These are phyloP conservation scores for Boletus rubroflammeus DNA, from an alignment of 768 basidiomycete genomes.

Conservation along the genomic window DNA sequence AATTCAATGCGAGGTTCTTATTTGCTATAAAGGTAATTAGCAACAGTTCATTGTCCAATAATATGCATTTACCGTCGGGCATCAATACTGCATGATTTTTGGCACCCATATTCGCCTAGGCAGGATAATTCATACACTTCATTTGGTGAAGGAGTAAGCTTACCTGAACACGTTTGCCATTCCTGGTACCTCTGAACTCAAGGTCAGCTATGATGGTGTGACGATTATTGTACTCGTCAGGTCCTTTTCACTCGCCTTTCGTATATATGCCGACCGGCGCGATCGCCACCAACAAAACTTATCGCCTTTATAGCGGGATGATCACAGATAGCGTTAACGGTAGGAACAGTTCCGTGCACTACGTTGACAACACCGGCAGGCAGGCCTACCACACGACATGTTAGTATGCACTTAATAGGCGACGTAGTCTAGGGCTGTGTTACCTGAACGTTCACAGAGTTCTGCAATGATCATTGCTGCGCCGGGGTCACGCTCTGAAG, in stretches of 20 bases:
- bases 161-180: conserved; percentile 87
- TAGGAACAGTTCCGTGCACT: conserved; percentile 85
- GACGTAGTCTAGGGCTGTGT: not conserved
- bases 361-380: conserved; percentile 89
- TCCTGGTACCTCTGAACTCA: conserved; percentile 62
- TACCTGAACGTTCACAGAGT: conserved; percentile 81
- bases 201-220: conserved; percentile 2
- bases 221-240: not conserved
- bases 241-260: conserved; percentile 49
- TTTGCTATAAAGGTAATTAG: conserved; percentile 54
- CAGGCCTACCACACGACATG: conserved; percentile 43
- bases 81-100: conserved; percentile 94
- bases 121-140: conserved; percentile 1
- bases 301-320: conserved; percentile 89
- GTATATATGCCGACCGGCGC: conserved; percentile 92
- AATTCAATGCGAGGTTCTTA: conserved; percentile 88
- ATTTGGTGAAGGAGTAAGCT: conserved; percentile 14
- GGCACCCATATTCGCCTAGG: conserved; percentile 80
- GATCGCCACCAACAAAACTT: conserved; percentile 93
- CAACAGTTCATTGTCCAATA: not conserved
- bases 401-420: not conserved
- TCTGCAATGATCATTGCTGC: conserved; percentile 98
- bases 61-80: conserved; percentile 71
- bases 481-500: conserved; percentile 94
- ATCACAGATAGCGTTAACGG: conserved; percentile 94